phyloP scores from a whole-genome alignment of 768 basidiomycete species.

The Daedaleopsis nitida region DNA sequence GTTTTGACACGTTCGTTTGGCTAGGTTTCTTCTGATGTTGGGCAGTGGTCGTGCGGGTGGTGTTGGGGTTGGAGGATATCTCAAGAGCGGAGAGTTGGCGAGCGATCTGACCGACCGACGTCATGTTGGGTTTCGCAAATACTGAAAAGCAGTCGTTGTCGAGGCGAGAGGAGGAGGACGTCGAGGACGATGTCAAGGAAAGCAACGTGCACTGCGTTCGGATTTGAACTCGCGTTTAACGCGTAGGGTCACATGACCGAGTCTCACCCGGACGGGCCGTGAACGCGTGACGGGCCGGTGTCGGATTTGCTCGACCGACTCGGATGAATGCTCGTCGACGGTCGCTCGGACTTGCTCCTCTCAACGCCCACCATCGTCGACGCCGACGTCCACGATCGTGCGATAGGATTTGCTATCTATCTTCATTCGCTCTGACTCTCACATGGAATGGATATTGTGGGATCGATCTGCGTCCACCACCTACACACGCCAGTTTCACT shows the following conservation, averaged over 20 bases:
- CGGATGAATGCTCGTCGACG: background rate
- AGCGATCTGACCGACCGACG: conserved; percentile 55
- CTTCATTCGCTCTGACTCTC: no score
- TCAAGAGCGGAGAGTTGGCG: conserved; percentile 72
- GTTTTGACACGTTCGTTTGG: conserved; percentile 65
- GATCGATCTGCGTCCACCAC: no score
- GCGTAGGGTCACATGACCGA: conserved; percentile 19
- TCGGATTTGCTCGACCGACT: background rate
- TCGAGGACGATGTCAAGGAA: conserved; percentile 15
- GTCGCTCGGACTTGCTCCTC: background rate
- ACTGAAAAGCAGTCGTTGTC: background rate
- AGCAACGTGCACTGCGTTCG: conserved; percentile 15
- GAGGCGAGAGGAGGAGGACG: conserved; percentile 2
- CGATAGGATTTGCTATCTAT: no score
- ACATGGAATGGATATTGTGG: no score
- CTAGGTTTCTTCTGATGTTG: conserved; percentile 55
- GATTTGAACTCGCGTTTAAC: conserved; percentile 20
- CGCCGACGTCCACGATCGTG: no score
- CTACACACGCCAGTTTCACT: no score
- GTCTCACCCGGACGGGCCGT: background rate
- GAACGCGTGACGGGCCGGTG: background rate
- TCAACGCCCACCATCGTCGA: background rate
- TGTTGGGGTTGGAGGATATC: conserved; percentile 52
- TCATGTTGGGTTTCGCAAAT: conserved; percentile 36
- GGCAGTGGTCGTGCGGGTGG: conserved; percentile 33